Percentiles rank a stretch among this genome's conserved stretches.
These are phyloP conservation scores for Chytriomyces sp. DNA, from an alignment of 192 early-diverging fungal genomes.

Conservation along the genomic window DNA sequence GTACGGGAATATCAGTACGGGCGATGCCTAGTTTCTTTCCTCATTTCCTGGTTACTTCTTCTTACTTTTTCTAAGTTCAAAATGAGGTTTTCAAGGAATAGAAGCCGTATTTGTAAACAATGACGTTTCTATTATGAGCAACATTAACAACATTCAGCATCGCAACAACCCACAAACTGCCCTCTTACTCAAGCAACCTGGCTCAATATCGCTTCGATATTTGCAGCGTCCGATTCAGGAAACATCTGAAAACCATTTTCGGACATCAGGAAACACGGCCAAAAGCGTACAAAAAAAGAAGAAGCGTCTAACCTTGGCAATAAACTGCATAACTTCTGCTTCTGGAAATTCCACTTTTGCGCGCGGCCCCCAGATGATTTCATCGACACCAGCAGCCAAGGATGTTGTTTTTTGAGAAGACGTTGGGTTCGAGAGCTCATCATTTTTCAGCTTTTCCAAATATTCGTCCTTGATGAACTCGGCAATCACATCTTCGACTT, in stretches of 20 bases:
- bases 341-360: slow-evolving; percentile 35
- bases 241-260: slow-evolving; percentile 3
- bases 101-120: no score
- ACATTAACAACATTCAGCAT: no score
- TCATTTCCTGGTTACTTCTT: no score
- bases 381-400: not conserved
- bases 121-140: no score
- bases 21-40: no score
- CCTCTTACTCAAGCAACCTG: not conserved
- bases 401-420: not conserved
- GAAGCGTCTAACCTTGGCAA: slow-evolving; percentile 10
- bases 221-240: not conserved
- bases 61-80: no score
- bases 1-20: no score
- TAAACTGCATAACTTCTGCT: slow-evolving; percentile 14
- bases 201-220: slow-evolving; percentile 6
- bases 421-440: not conserved
- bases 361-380: slow-evolving; percentile 26
- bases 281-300: not conserved
- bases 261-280: not conserved
- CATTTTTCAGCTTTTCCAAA: slow-evolving; percentile 11
- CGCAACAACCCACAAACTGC: no score
- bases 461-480: slow-evolving; percentile 34
- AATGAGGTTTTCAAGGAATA: no score
- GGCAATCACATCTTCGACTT: slow-evolving; percentile 34